Evolutionary conservation across 768 basidiomycete genomes (phyloP), one percentile per base, ranked within the genome.

Genomic region (Phallus indusiatus): DNA sequence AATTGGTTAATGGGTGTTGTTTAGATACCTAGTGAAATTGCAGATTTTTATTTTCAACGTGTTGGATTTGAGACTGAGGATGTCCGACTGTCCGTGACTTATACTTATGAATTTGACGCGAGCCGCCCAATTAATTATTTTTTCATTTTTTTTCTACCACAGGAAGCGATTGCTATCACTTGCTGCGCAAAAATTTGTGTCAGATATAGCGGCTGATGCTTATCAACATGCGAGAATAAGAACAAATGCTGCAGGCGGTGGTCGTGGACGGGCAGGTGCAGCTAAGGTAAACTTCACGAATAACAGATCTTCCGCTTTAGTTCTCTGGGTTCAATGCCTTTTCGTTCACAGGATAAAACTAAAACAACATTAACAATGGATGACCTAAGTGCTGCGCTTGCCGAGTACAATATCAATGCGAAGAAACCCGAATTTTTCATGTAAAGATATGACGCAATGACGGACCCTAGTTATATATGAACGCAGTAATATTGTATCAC

Each of bases 221-320:
- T 98, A 91, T 73, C 94, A 97, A 68, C 95, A 97, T 72, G 96
- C 96, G 8, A 89, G 95, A 33, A 90, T 98, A 66, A 84, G 96
- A 37, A 90, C 91, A 1, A 95, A 91, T 61, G 92, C 90, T 36
- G 64, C 66, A 0, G 69, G 85, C 5, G 82, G 86, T 28, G 87
- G 90, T 37, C 79, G 90, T 16, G 77, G 83, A 28, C 78, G 87
- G 64, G 76, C 80, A 11, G 86, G 84, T 10, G 78, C 81, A 47
- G 75, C 78, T 47, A 85, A 87, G 76, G 90, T 86, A 58, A 77
- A 71, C 46, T 48, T 3, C 37, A 12, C 49, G 14, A 50, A 10
- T 8, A 17, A 28, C 55, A 33, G 46, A 46, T n/a, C 21, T 48
- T 48, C 47, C 8, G 8, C 14, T 47, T 24, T 47, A 59, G 28